Evolutionary conservation across 1,284 basidiomycete species (phyloP).

Genomic region (Heterobasidion parviporum): DNA sequence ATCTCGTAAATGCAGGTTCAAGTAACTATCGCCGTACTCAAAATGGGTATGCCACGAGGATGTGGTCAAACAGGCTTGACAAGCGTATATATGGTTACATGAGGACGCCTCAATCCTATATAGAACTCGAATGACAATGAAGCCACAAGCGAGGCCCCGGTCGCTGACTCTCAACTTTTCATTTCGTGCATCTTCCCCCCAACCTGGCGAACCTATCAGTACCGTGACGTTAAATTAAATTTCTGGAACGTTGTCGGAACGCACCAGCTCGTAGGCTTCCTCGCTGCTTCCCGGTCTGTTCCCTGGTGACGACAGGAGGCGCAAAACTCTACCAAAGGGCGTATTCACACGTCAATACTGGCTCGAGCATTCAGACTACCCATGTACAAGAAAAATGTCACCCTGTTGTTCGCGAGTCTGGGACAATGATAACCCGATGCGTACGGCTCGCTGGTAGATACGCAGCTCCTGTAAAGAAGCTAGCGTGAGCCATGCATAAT

Average conservation of each 20-base stretch:
- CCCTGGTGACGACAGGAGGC: background rate
- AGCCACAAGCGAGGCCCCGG: too few relatives aligned
- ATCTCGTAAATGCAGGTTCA: background rate
- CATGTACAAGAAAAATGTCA: constrained; percentile 5
- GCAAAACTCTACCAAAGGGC: background rate
- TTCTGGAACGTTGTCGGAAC: background rate
- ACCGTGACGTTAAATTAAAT: too few relatives aligned
- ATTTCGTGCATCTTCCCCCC: background rate
- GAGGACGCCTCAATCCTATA: too few relatives aligned
- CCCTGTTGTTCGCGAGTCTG: constrained; percentile 27
- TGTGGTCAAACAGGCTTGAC: too few relatives aligned
- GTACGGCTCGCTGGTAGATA: constrained; percentile 25
- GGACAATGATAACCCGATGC: constrained; percentile 28
- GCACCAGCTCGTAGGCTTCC: background rate
- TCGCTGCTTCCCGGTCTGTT: background rate
- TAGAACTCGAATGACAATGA: too few relatives aligned
- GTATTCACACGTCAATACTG: background rate
- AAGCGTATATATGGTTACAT: background rate
- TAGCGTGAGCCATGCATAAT: background rate
- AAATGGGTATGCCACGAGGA: too few relatives aligned
- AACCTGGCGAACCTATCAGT: background rate
- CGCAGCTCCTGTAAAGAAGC: constrained; percentile 14
- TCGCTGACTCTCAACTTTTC: too few relatives aligned
- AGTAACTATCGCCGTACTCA: too few relatives aligned
- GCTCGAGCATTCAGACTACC: too few relatives aligned